A percentile compares a stretch with the other conserved stretches of the same genome.
Evolutionary conservation across 2,329 filamentous ascomycete species (phyloP).

Genomic region (Plectosphaerella plurivora): DNA sequence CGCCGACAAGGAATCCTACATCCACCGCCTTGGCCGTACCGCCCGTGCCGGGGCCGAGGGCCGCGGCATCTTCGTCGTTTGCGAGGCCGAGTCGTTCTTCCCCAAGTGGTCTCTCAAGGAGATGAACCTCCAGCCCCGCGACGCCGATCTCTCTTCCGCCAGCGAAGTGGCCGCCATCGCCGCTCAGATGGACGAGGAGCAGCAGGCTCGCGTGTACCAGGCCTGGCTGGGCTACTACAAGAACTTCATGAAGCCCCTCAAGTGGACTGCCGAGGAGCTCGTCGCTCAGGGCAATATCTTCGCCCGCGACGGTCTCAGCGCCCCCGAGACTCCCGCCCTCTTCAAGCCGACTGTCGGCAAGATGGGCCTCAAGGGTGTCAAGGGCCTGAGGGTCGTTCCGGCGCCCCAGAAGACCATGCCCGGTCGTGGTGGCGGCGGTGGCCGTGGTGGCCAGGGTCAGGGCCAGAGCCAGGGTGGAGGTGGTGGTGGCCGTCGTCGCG

Average conservation of each 20-base stretch:
- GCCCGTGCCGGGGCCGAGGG: conserved; percentile 61
- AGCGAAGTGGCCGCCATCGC: conserved; percentile 32
- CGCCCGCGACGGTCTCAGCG: conserved; percentile 41
- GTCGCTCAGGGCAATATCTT: conserved; percentile 48
- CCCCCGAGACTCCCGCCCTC: conserved; percentile 41
- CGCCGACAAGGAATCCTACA: conserved; percentile 57
- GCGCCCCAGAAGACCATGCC: conserved; percentile 28
- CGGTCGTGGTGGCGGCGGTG: conserved; percentile 14
- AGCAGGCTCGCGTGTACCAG: conserved; percentile 47
- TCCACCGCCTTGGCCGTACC: conserved; percentile 64
- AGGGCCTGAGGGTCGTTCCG: conserved; percentile 41
- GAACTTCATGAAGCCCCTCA: conserved; percentile 38
- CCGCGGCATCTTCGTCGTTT: conserved; percentile 56
- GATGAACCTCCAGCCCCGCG: conserved; percentile 45
- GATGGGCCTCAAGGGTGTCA: conserved; percentile 52
- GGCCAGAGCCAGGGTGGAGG: conserved; percentile 4
- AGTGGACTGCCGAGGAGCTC: conserved; percentile 37
- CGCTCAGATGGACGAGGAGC: conserved; percentile 36
- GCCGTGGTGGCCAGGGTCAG: conserved; percentile 2
- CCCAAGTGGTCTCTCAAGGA: conserved; percentile 45
- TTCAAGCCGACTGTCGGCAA: conserved; percentile 45
- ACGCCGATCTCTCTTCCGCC: conserved; percentile 38
- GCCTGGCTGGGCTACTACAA: conserved; percentile 56
- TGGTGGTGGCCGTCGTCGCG: conserved; percentile 1
- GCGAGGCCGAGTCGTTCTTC: conserved; percentile 46